Conservation (phyloP, 116 monocot genomes). For the Trichopus zeylanicus region DNA sequence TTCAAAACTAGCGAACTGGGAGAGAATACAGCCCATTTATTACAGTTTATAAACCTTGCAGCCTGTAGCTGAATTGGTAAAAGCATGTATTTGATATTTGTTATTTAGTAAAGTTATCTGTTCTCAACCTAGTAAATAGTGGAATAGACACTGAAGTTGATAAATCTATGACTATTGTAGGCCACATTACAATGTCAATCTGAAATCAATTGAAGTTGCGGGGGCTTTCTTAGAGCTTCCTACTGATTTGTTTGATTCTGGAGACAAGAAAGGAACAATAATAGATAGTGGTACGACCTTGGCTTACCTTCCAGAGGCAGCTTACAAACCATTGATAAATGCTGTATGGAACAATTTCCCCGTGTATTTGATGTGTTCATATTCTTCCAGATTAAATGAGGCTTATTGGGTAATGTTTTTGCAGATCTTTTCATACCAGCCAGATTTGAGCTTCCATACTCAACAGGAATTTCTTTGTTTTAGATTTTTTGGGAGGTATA, state of each 20-base stretch:
- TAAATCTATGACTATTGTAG: constrained; percentile 19
- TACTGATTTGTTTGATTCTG: constrained; percentile 58
- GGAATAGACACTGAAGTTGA: neutral
- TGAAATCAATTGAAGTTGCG: constrained; percentile 80
- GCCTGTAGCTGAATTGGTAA: no score
- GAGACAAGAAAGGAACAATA: constrained; percentile 70
- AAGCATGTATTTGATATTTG: no score
- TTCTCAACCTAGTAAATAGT: no score
- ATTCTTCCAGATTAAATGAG: neutral
- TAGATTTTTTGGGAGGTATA: constrained; percentile 49
- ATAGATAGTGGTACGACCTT: constrained; percentile 97
- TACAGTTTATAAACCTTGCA: no score
- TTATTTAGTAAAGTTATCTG: no score
- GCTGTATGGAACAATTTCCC: constrained; percentile 29
- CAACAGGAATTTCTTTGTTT: constrained; percentile 61
- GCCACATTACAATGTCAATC: constrained; percentile 88
- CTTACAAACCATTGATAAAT: constrained; percentile 49
- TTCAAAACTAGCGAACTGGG: no score
- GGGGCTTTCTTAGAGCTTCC: constrained; percentile 55
- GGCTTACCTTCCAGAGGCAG: constrained; percentile 77
- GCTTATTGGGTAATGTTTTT: constrained; percentile 13
- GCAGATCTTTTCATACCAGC: constrained; percentile 42
- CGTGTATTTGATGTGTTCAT: neutral
- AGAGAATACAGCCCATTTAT: no score
- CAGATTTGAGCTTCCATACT: constrained; percentile 32